Evolutionary conservation across 441 rosid species (phyloP).

Genomic region (Pelargonium citronellum): DNA sequence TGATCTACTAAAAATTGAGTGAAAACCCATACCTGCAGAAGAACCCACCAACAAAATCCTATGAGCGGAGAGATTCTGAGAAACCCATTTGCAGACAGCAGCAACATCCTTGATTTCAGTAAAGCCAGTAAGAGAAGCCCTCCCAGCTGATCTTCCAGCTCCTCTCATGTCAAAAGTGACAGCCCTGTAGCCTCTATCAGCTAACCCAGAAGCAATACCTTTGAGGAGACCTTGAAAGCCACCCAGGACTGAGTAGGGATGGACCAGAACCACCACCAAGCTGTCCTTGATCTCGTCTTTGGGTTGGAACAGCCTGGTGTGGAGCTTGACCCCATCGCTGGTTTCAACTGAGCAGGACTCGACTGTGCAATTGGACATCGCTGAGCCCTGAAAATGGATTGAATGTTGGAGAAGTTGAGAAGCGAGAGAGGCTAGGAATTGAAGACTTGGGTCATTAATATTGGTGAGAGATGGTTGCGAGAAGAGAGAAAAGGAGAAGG

Average conservation of each 20-base stretch:
- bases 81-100: conserved; percentile 77
- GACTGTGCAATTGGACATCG: conserved; percentile 41
- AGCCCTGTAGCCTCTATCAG: conserved; percentile 48
- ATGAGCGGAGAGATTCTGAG: conserved; percentile 32
- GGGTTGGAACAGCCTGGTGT: conserved; percentile 60
- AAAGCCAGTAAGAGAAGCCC: conserved; percentile 77
- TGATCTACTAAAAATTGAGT: neutral
- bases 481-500: too few relatives aligned
- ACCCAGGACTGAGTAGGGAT: conserved; percentile 77
- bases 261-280: conserved; percentile 67
- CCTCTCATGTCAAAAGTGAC: conserved; percentile 94
- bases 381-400: neutral
- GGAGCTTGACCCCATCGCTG: conserved; percentile 54
- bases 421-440: too few relatives aligned
- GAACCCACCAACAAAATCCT: conserved; percentile 85
- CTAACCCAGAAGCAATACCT: conserved; percentile 67
- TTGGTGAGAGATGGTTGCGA: too few relatives aligned
- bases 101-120: conserved; percentile 76
- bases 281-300: conserved; percentile 24
- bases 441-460: too few relatives aligned
- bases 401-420: neutral
- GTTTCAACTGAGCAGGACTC: conserved; percentile 60
- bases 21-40: conserved; percentile 57
- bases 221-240: conserved; percentile 70
- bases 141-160: conserved; percentile 77